Percentiles rank a stretch among this genome's conserved stretches.
phyloP scores from a whole-genome alignment of 2,329 filamentous ascomycete genomes.

The Epichloe hybrida region DNA sequence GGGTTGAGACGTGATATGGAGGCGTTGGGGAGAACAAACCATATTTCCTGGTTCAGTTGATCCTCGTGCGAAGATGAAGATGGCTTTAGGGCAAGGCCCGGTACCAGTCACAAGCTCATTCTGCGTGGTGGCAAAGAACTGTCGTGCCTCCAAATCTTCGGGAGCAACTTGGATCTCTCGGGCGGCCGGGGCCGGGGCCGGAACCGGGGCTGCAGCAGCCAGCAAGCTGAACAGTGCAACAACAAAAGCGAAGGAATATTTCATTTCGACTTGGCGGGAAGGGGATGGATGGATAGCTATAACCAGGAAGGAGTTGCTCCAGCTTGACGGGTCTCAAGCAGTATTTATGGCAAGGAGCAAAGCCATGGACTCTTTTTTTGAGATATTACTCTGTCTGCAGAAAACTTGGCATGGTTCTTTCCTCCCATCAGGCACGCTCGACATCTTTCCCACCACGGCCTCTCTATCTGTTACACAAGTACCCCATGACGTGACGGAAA shows the following conservation, averaged over 20 bases:
- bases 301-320: no score
- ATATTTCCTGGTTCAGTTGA: conserved; percentile 26
- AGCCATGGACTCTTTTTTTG: no score
- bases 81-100: conserved; percentile 20
- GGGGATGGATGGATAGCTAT: no score
- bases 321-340: no score
- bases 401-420: no score
- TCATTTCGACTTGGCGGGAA: background rate
- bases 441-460: no score
- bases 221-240: conserved; percentile 7
- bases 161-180: background rate
- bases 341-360: no score
- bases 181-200: background rate
- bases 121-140: background rate
- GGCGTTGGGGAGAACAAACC: conserved; percentile 14
- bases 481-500: no score
- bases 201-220: conserved; percentile 3
- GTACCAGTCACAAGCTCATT: conserved; percentile 17
- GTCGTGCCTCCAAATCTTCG: background rate
- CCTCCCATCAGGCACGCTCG: no score
- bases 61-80: conserved; percentile 27
- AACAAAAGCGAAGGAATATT: conserved; percentile 7
- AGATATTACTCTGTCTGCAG: no score
- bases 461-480: no score
- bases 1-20: background rate